Conservation (phyloP, 192 early-diverging fungal genomes). For the Coemansia pectinata region DNA sequence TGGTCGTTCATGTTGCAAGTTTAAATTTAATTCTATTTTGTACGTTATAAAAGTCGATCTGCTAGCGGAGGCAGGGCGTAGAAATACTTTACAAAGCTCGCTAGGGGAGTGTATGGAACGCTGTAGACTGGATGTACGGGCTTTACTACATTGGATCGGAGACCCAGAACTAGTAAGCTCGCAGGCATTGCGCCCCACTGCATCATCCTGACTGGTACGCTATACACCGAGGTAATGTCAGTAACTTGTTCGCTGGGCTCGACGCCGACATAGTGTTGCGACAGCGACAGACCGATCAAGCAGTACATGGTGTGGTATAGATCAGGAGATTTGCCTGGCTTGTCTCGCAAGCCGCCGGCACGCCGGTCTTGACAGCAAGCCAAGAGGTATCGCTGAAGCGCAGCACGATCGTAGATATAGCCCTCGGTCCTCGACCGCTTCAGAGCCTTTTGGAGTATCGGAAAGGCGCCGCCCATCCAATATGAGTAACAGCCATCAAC, state of each 20-base stretch:
- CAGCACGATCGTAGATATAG: constrained; percentile 54
- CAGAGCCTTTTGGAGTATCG: constrained; percentile 63
- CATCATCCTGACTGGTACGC: constrained; percentile 48
- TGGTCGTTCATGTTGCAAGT: neutral
- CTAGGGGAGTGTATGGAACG: constrained; percentile 33
- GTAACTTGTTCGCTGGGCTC: constrained; percentile 16
- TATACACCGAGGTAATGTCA: constrained; percentile 32
- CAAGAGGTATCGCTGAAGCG: constrained; percentile 88
- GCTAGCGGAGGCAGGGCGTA: constrained; percentile 34
- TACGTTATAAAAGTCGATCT: constrained; percentile 9
- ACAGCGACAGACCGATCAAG: constrained; percentile 79
- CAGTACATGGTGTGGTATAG: constrained; percentile 96
- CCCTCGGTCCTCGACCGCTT: constrained; percentile 47
- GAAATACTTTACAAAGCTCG: constrained; percentile 43
- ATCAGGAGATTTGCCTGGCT: constrained; percentile 88
- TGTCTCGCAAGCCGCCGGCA: constrained; percentile 85
- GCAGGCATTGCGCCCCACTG: constrained; percentile 36
- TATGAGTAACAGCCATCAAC: constrained; percentile 99
- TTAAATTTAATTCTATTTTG: neutral
- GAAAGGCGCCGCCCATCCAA: constrained; percentile 86
- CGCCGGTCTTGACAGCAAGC: constrained; percentile 72
- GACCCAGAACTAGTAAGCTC: constrained; percentile 19
- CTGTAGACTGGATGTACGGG: constrained; percentile 50
- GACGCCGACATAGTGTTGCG: constrained; percentile 72
- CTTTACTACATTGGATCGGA: constrained; percentile 23